Base-by-base conservation (phyloP, 495 filamentous ascomycete species). In the Penicillium riverlandense region DNA sequence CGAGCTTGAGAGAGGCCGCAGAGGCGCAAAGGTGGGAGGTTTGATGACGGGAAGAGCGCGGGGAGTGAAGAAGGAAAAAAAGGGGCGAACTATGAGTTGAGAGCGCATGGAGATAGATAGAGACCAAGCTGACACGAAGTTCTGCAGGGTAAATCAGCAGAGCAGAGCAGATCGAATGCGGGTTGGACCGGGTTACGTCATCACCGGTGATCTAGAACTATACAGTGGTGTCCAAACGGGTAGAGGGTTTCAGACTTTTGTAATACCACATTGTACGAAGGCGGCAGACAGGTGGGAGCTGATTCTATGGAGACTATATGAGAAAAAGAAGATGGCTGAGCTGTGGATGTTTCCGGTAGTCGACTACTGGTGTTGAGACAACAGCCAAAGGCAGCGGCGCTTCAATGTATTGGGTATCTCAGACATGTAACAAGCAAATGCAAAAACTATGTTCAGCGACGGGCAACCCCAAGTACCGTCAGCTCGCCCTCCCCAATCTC, bases 401-500 rank as follows among this genome's bases (percentile, higher is more conserved):
- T 22, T 22, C 22, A 22, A 22, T 22, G 22, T 22, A 22, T 22
- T 22, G 32, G 32, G 32, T 34, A 34, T 34, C 32, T 34, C 32
- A 7, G 9, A 34, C 38, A 33, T 14, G 40, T 16, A 44, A 33
- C 8, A 11, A 31, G 38, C 43, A 46, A 30, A 16, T n/a, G 48
- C 46, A 55, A 43, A 45, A 55, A 22, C 31, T 48, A 48, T 13
- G 11, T 28, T 50, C 45, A 54, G 0, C 47, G 56, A 40, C 67
- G 57, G 41, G 57, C 56, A 39, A 53, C 68, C 1, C 87, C 88
- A 10, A 65, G 73, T 8, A 96, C 76, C 34, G 78, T 56, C 37
- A 89, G 70, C 29, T 74, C 67, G 0, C 90, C 90, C 8, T 76
- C 73, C 29, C 76, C 66, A 29, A 84, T 70, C 61, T 88, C 76